phyloP scores from a whole-genome alignment of 768 basidiomycete genomes.

The Hygrophoropsis aurantiaca region DNA sequence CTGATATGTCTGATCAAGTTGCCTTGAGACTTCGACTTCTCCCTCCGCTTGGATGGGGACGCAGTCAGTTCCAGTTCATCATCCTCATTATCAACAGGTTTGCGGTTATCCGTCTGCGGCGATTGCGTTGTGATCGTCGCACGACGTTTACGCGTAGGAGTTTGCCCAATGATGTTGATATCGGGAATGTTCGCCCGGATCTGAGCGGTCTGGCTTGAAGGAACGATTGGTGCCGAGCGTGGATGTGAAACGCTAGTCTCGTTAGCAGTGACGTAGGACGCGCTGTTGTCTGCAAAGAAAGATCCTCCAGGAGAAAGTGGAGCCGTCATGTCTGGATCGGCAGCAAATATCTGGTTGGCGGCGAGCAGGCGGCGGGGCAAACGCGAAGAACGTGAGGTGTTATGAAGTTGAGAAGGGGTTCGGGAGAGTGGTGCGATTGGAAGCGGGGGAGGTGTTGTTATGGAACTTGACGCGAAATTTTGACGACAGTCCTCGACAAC shows the following conservation, averaged over 20 bases:
- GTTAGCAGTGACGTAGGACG: slow-evolving; percentile 14
- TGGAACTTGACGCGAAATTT: slow-evolving; percentile 60
- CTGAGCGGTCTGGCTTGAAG: neutral
- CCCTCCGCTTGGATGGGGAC: slow-evolving; percentile 63
- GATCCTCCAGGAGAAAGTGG: slow-evolving; percentile 20
- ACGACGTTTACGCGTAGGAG: slow-evolving; percentile 40
- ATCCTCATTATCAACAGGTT: slow-evolving; percentile 18
- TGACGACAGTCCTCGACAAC: slow-evolving; percentile 81
- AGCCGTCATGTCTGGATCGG: slow-evolving; percentile 19
- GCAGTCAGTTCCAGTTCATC: slow-evolving; percentile 35
- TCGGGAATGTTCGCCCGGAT: slow-evolving; percentile 11
- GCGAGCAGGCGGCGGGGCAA: slow-evolving; percentile 63
- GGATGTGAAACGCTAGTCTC: slow-evolving; percentile 19
- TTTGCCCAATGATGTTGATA: slow-evolving; percentile 23
- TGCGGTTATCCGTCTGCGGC: slow-evolving; percentile 38
- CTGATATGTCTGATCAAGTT: slow-evolving; percentile 68
- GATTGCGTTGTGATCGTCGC: slow-evolving; percentile 71
- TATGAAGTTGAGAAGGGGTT: slow-evolving; percentile 38
- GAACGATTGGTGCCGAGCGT: neutral
- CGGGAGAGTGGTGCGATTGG: slow-evolving; percentile 60
- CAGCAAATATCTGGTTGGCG: slow-evolving; percentile 69
- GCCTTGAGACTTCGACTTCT: slow-evolving; percentile 66
- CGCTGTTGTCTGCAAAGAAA: slow-evolving; percentile 13
- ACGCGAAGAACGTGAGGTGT: slow-evolving; percentile 39
- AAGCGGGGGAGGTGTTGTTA: slow-evolving; percentile 55